Evolutionary conservation across 2,329 filamentous ascomycete species (phyloP), one percentile per base, ranked within the genome.

Genomic region (Rhynchosporium agropyri): DNA sequence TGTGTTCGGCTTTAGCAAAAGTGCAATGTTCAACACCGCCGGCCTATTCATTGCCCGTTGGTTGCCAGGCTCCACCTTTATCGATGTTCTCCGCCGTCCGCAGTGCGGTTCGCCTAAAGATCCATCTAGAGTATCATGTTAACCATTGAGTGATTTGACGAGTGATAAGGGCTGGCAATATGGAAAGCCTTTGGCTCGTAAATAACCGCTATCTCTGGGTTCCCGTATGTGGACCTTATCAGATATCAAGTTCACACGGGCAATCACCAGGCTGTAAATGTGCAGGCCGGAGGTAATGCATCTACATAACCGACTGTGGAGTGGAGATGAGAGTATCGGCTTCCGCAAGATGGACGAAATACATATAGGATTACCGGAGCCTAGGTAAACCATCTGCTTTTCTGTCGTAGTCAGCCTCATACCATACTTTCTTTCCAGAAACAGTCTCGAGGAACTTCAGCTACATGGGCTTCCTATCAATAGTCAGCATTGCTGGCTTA

Each of bases 21-120:
- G 53, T 56, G 53, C 53, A 45, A 42, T 56, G 53, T 56, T 29
- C 38, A 43, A 20, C 20, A 56, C 4, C 31, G 31, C 31, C 53
- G 20, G 53, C 53, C 38, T 55, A 13, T 56, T 42, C 28, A 10
- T 43, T 28, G 40, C 36, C 38, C 53, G 53, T 38, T 55, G 53
- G 43, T 43, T 26, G 42, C 38, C 43, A 36, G 53, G 53, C 38
- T 56, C 38, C 38, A 26, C 53, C 53, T 46, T 57, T 45, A 20
- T 20, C 20, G 20, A 20, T 20, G 20, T 29, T 29, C 54, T 13
- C 42, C 40, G 6, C 40, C 31, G 20, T 9, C 7, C 10, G 36
- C 26, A 56, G n/a, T 43, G 29, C 31, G 26, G 3, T 15, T 31
- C 12, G 53, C 20, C 20, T 38, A 42, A 26, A 26, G 38, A 31